Conservation (phyloP, 2,329 filamentous ascomycete species). For the Pseudogymnoascus sp. region DNA sequence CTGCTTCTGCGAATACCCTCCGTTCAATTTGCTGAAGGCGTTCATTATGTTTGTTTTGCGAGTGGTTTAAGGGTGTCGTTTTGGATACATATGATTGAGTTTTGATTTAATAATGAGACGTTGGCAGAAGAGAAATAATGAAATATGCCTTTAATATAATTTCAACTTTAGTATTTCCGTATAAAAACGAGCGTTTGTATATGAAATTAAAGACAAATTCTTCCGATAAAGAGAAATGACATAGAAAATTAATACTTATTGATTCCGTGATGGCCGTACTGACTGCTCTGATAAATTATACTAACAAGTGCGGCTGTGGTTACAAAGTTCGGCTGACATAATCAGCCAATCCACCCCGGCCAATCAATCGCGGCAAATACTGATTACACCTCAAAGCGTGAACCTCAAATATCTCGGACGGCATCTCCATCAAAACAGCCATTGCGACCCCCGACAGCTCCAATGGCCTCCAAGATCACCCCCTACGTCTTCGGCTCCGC, state of each 20-base stretch:
- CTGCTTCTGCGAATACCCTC: neutral
- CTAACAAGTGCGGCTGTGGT: neutral
- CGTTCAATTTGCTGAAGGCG: neutral
- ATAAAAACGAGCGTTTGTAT: neutral
- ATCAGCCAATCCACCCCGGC: neutral
- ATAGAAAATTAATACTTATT: neutral
- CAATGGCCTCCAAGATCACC: slow-evolving; percentile 78
- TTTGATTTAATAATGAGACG: neutral
- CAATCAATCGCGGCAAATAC: slow-evolving; percentile 7
- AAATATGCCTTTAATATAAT: neutral
- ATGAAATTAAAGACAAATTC: too few species aligned
- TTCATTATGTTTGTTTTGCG: neutral
- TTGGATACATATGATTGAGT: neutral
- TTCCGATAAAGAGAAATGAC: neutral
- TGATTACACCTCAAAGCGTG: slow-evolving; percentile 7
- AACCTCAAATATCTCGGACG: slow-evolving; percentile 9
- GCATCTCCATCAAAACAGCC: slow-evolving; percentile 16
- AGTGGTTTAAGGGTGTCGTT: neutral
- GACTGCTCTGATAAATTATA: neutral
- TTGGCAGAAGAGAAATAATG: neutral
- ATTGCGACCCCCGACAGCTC: slow-evolving; percentile 25
- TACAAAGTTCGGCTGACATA: slow-evolving; percentile 4
- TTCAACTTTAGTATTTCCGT: too few species aligned
- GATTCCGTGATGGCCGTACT: neutral
- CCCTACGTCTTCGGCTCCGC: slow-evolving; percentile 64